Evolutionary conservation across 2,329 filamentous ascomycete species (phyloP).

Genomic region (Colletotrichum sp.): DNA sequence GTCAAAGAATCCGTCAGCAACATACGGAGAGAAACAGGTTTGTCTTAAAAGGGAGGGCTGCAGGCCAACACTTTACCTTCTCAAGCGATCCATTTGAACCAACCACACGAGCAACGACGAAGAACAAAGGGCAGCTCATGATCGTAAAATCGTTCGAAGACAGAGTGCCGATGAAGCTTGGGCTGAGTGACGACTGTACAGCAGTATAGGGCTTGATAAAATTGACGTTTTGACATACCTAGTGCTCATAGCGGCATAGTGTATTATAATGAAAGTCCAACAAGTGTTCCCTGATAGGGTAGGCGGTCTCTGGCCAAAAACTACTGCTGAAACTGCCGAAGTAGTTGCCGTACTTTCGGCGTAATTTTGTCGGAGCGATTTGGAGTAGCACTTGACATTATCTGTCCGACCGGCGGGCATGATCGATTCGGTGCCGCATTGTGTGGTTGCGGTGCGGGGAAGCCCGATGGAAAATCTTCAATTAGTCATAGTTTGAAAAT

Average conservation of each 20-base stretch:
- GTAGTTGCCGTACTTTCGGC: not conserved
- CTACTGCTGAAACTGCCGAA: not conserved
- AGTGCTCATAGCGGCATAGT: not conserved
- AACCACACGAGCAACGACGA: not conserved
- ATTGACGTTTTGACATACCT: not conserved
- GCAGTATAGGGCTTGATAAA: not conserved
- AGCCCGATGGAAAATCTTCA: not conserved
- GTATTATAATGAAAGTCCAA: not conserved
- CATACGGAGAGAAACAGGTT: not conserved
- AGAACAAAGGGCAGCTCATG: not conserved
- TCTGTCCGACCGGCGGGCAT: not conserved
- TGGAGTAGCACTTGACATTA: not conserved
- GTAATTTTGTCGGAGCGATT: not conserved
- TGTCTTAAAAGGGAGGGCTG: not conserved
- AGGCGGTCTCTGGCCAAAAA: not conserved
- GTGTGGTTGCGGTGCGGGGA: not conserved
- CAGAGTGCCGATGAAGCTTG: not conserved
- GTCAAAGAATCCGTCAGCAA: not conserved
- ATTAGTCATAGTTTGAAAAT: not conserved
- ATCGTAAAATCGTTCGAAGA: not conserved
- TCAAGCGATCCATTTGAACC: not conserved
- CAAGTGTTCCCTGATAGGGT: not conserved
- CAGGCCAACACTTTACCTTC: not conserved
- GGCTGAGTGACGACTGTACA: not conserved
- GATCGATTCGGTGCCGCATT: not conserved